These are phyloP conservation scores for Fusarium sp. DNA, from an alignment of 2,329 filamentous ascomycete genomes.

Conservation along the genomic window DNA sequence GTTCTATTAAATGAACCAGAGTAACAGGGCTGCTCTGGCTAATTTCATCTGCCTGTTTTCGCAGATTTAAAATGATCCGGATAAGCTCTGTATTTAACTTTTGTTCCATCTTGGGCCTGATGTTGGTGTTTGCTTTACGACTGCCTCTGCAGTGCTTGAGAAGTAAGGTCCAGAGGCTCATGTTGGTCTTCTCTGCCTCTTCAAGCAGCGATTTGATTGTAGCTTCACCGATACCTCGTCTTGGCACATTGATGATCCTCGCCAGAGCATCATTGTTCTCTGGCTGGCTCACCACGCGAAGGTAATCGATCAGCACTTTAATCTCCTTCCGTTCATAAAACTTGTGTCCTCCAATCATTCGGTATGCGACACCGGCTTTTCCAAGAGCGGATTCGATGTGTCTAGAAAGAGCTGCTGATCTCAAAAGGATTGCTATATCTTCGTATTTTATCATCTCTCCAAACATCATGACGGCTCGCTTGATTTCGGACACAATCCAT, in stretches of 20 bases:
- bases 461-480: constrained; percentile 77
- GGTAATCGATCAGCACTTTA: constrained; percentile 88
- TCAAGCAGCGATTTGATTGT: constrained; percentile 82
- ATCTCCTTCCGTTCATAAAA: constrained; percentile 96
- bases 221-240: constrained; percentile 83
- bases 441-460: constrained; percentile 80
- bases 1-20: constrained; percentile 66
- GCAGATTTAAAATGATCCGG: constrained; percentile 57
- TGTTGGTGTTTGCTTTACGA: constrained; percentile 63
- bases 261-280: constrained; percentile 89
- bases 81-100: constrained; percentile 68
- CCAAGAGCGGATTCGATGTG: constrained; percentile 89
- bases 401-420: constrained; percentile 85
- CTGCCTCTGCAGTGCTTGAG: constrained; percentile 67
- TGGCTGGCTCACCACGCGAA: constrained; percentile 87
- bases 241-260: constrained; percentile 87
- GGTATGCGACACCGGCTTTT: constrained; percentile 86
- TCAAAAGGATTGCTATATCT: constrained; percentile 89
- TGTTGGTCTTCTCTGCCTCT: constrained; percentile 79
- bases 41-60: constrained; percentile 51
- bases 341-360: constrained; percentile 89
- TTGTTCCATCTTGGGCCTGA: constrained; percentile 67
- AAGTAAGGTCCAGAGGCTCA: constrained; percentile 84
- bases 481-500: constrained; percentile 91
- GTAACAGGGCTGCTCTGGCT: constrained; percentile 50